phyloP scores from a whole-genome alignment of 345 rosid genomes.

The Psidium guajava region DNA sequence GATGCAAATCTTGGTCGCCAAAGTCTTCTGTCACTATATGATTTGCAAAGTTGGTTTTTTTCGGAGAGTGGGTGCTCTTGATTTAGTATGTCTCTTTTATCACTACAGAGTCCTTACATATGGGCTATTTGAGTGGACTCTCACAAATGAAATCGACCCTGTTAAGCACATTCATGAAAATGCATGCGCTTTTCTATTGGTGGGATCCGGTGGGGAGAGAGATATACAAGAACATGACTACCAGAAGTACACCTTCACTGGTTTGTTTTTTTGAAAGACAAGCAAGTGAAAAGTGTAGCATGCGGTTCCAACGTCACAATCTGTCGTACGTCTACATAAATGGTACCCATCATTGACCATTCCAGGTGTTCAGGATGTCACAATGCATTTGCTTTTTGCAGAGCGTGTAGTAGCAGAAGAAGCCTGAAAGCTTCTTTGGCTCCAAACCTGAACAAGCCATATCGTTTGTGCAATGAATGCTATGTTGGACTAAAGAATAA shows the following conservation, averaged over 20 bases:
- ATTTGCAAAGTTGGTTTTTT: no score
- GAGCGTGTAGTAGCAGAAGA: constrained; percentile 66
- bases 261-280: constrained; percentile 53
- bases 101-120: no score
- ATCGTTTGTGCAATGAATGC: constrained; percentile 82
- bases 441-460: constrained; percentile 66
- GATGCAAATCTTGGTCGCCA: no score
- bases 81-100: no score
- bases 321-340: constrained; percentile 64
- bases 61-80: no score
- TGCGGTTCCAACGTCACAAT: constrained; percentile 73
- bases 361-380: constrained; percentile 70
- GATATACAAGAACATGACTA: constrained; percentile 14
- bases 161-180: no score
- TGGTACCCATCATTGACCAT: constrained; percentile 54
- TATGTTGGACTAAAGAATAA: constrained; percentile 46
- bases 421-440: constrained; percentile 80
- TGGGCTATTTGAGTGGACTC: no score
- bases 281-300: constrained; percentile 55
- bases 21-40: no score
- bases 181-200: no score
- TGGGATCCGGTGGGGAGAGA: no score
- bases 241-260: constrained; percentile 40
- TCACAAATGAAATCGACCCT: no score
- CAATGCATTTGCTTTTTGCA: constrained; percentile 87